These are phyloP conservation scores for Cordyceps pruinosa DNA, from an alignment of 2,329 filamentous ascomycete genomes.

Conservation along the genomic window DNA sequence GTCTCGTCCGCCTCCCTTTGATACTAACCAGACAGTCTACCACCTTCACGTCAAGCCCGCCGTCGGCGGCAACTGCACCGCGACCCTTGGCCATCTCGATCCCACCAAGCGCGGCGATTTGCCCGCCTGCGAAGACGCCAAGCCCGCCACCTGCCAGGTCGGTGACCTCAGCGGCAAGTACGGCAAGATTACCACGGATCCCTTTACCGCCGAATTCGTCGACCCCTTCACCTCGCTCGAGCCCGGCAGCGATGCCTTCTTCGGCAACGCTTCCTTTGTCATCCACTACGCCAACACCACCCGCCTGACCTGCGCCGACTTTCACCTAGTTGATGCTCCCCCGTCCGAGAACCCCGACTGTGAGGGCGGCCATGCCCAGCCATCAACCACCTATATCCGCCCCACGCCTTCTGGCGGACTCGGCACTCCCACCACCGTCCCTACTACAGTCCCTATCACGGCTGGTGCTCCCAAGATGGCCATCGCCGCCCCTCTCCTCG, in stretches of 20 bases:
- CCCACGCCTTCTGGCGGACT: conserved; percentile 1
- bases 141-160: conserved; percentile 62
- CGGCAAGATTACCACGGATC: conserved; percentile 49
- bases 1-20: neutral
- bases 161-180: conserved; percentile 73
- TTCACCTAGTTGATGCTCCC: conserved; percentile 26
- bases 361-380: neutral
- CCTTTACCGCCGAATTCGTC: conserved; percentile 43
- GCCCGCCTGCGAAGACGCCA: conserved; percentile 49
- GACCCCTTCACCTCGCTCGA: conserved; percentile 53
- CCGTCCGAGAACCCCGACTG: conserved; percentile 10
- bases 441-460: conserved; percentile 6
- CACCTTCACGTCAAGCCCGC: conserved; percentile 65
- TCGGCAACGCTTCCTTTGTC: conserved; percentile 59
- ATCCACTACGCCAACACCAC: conserved; percentile 59
- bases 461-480: conserved; percentile 3
- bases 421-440: neutral
- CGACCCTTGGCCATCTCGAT: conserved; percentile 62
- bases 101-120: conserved; percentile 59
- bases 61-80: conserved; percentile 65
- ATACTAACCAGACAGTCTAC: conserved; percentile 45
- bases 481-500: conserved; percentile 3
- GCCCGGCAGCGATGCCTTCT: conserved; percentile 46
- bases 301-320: conserved; percentile 59
- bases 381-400: conserved; percentile 4